Base-by-base conservation (phyloP, 129 eudicot genomes). In the Helianthus tuberosus region DNA sequence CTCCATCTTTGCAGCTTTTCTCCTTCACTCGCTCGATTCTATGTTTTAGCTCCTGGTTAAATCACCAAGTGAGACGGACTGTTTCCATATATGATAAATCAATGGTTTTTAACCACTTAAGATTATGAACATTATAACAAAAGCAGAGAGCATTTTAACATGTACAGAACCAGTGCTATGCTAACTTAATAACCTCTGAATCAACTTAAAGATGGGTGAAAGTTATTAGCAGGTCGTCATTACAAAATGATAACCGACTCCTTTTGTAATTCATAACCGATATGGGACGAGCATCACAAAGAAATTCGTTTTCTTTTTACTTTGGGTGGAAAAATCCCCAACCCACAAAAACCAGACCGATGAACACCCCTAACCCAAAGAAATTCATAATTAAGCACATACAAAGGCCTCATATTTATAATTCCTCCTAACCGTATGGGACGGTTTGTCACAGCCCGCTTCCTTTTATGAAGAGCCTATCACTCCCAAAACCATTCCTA, bases 11-110 rank as follows among this genome's bases (percentile, higher is more conserved):
- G 48, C 74, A 74, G 43, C 85, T 81, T 61, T 72, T 84, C 66
- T 82, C 87, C 77, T 83, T 91, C 23, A 84, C 84, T 72, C 14
- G 75, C 39, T 84, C 96, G 11, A 86, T 88, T 84, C 90, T 91
- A 77, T 84, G 90, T 77, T 88, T 91, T 43, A 89, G 68, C 74
- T 85, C 88, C 93, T 85, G 78, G 66, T 62, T 38, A 43, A 48
- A 64, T 69, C 64, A 55, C 73, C 52, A 13, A 50, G 69, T 73
- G 48, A 75, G 55, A 29, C 0, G 17, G 35, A 15, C 41, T n/a
- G 10, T 17, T 43, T 20, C 36, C 38, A 27, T 13, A 60, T 43
- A 74, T 35, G 3, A 64, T 43, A 59, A 35, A 48, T 49, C 41
- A 38, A 12, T 14, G 43, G 50, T 6, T 13, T 68, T 20, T 9